phyloP scores from a whole-genome alignment of 2,329 filamentous ascomycete genomes.

The Furcasterigmium furcatum region DNA sequence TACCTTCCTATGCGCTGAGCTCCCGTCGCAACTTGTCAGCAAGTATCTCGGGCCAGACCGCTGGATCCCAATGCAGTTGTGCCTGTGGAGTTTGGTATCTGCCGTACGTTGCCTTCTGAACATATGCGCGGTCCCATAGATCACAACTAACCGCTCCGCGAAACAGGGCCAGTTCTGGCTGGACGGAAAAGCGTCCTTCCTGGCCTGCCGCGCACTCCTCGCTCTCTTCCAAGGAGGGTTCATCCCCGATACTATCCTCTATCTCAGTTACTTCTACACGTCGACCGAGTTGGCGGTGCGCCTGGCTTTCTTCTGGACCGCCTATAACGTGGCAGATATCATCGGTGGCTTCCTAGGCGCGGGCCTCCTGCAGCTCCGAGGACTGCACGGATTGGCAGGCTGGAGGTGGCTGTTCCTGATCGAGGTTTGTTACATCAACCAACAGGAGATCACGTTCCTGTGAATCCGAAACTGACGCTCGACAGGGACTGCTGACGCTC shows the following conservation, averaged over 20 bases:
- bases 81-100: slow-evolving; percentile 45
- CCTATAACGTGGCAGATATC: slow-evolving; percentile 35
- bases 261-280: slow-evolving; percentile 41
- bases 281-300: slow-evolving; percentile 33
- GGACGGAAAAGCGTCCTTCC: slow-evolving; percentile 23
- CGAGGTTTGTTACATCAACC: slow-evolving; percentile 43
- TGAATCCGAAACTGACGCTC: too few relatives aligned
- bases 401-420: slow-evolving; percentile 53
- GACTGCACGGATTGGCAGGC: slow-evolving; percentile 27
- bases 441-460: slow-evolving; percentile 1
- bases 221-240: slow-evolving; percentile 27
- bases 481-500: slow-evolving; percentile 34
- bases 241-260: slow-evolving; percentile 36
- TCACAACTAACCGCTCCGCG: too few relatives aligned
- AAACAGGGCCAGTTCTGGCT: slow-evolving; percentile 30
- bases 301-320: slow-evolving; percentile 37
- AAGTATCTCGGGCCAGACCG: slow-evolving; percentile 42
- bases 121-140: too few relatives aligned
- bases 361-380: slow-evolving; percentile 36
- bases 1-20: slow-evolving; percentile 50
- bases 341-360: slow-evolving; percentile 32
- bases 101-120: slow-evolving; percentile 23
- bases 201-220: slow-evolving; percentile 7
- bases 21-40: slow-evolving; percentile 55
- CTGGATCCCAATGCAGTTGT: slow-evolving; percentile 56